Evolutionary conservation across 1,284 basidiomycete genomes (phyloP).

Genomic region (Irpex sp.): DNA sequence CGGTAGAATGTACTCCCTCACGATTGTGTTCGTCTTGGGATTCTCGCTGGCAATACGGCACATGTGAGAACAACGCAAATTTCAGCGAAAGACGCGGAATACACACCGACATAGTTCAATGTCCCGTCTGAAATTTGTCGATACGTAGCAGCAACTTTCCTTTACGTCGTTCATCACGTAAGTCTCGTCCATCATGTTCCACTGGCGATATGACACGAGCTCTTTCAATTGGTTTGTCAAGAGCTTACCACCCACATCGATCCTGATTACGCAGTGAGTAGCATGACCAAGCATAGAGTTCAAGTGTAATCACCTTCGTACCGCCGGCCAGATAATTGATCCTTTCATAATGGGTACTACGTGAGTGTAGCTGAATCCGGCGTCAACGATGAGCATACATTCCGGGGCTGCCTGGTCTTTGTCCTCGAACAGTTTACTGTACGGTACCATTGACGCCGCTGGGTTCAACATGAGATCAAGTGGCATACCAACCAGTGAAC

Average conservation of each 20-base stretch:
- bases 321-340: constrained; percentile 73
- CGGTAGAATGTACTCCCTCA: constrained; percentile 87
- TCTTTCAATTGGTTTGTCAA: constrained; percentile 95
- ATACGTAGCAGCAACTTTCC: constrained; percentile 85
- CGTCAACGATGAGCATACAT: constrained; percentile 82
- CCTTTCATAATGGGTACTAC: constrained; percentile 82
- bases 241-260: constrained; percentile 92
- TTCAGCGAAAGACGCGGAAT: not conserved
- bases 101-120: constrained; percentile 77
- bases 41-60: constrained; percentile 33
- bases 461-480: constrained; percentile 9
- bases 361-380: constrained; percentile 92
- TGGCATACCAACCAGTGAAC: not conserved
- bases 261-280: constrained; percentile 39
- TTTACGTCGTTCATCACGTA: constrained; percentile 91
- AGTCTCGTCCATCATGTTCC: constrained; percentile 98
- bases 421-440: constrained; percentile 60
- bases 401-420: constrained; percentile 55
- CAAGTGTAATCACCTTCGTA: constrained; percentile 59
- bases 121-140: constrained; percentile 69
- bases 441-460: constrained; percentile 79
- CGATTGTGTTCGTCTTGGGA: constrained; percentile 60
- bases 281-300: not conserved
- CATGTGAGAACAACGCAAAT: constrained; percentile 7
- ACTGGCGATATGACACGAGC: constrained; percentile 90